Percentiles rank a stretch among this genome's conserved stretches.
phyloP scores from a whole-genome alignment of 1,284 basidiomycete species.

The Irpex sp. region DNA sequence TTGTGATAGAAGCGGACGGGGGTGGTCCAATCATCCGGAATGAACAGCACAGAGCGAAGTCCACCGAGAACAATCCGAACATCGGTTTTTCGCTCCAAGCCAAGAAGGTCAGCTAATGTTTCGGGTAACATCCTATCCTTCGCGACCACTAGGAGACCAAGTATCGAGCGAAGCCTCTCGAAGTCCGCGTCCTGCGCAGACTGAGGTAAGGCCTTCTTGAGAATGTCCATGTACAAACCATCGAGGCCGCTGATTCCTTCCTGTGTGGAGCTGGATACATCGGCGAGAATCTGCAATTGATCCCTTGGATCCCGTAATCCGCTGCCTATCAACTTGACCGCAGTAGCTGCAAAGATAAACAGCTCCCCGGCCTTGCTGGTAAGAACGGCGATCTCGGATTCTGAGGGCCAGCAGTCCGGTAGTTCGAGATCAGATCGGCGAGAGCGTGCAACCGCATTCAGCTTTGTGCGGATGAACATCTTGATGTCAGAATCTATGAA shows the following conservation, averaged over 20 bases:
- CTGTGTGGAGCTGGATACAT: no score
- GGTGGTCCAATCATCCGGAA: not conserved
- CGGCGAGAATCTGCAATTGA: not conserved
- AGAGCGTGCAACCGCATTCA: not conserved
- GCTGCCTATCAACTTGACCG: conserved; percentile 7
- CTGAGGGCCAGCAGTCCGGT: not conserved
- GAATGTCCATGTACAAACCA: not conserved
- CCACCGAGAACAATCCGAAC: not conserved
- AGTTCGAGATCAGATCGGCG: not conserved
- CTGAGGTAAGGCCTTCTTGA: not conserved
- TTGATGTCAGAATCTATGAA: not conserved
- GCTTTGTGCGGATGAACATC: not conserved
- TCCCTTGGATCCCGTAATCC: not conserved
- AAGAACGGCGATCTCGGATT: conserved; percentile 7
- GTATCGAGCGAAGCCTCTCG: not conserved
- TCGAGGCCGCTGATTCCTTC: not conserved
- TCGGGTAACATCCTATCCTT: not conserved
- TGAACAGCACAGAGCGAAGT: conserved; percentile 11
- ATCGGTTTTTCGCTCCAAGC: not conserved
- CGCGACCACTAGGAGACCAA: not conserved
- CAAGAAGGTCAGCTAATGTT: not conserved
- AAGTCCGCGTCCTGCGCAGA: not conserved
- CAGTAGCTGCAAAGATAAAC: conserved; percentile 18
- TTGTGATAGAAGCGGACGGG: conserved; percentile 18
- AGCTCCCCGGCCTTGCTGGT: conserved; percentile 7